Base-by-base conservation (phyloP, 1,139 yeast genomes). In the Spencermartinsiella ligniputridi region DNA sequence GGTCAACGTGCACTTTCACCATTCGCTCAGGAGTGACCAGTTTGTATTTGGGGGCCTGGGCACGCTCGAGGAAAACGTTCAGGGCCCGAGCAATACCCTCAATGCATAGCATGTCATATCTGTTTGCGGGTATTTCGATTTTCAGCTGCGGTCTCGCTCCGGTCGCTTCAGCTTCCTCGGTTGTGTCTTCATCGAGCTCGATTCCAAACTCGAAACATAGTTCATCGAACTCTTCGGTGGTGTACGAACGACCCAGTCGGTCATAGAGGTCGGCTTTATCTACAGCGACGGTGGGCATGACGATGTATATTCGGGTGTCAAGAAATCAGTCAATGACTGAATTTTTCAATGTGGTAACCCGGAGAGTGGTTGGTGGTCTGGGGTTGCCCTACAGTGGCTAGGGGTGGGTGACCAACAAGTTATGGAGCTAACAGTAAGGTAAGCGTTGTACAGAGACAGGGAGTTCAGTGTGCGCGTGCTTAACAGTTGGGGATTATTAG, bases 41-140 rank as follows among this genome's bases (percentile, higher is more conserved):
- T 47, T 71, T 78, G 73, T 77, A 92, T 27, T 69, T 66, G 42
- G 98, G 97, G 35, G 84, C 72, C 44, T 70, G 63, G 11, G 67
- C 63, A 51, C 78, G 78, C 32, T 94, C 96, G 58, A 90, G 74
- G 63, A 87, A 94, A 64, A 89, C 95, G 61, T 89, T 89, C 62
- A 94, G 74, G 0, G 97, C 94, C 62, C 89, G 95, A 1, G 97
- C 88, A 66, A 94, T 90, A 62, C 99, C 99, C 69, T 94, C 99
- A 54, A 89, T 84, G 72, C 98, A 94, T 56, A 94, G 80, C 92
- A 94, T 81, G 66, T 92, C 99, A 62, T 92, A 94, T 71, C 98
- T 63, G 71, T 94, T 94, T 52, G 99, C 99, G 46, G 97, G 97
- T 54, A 94, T 83, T 67, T 94, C 99, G 61, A 94, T 89, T 71